These are phyloP conservation scores for Colletotrichum musae DNA, from an alignment of 2,329 filamentous ascomycete genomes.

Conservation along the genomic window DNA sequence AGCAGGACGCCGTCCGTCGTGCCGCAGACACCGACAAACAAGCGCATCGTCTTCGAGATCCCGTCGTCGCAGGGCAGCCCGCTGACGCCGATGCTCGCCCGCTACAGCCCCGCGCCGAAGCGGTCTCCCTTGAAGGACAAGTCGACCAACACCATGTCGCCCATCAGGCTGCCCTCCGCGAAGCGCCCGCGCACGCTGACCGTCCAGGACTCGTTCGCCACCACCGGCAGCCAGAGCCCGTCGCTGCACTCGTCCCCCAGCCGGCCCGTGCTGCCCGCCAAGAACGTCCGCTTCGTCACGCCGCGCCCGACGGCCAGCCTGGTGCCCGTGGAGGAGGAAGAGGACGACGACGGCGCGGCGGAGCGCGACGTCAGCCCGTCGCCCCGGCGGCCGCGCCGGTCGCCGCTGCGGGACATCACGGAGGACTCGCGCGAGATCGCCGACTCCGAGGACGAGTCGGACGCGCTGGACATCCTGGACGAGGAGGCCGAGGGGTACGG, in stretches of 20 bases:
- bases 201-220: conserved; percentile 62
- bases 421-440: conserved; percentile 52
- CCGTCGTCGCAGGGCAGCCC: conserved; percentile 62
- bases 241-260: conserved; percentile 31
- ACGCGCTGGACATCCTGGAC: conserved; percentile 37
- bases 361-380: conserved; percentile 28
- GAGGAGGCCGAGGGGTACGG: conserved; percentile 41
- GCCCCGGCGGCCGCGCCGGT: conserved; percentile 24
- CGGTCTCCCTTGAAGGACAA: conserved; percentile 57
- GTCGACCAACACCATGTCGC: conserved; percentile 46
- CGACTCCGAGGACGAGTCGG: conserved; percentile 63
- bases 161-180: conserved; percentile 29
- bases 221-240: conserved; percentile 42
- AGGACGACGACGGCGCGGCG: conserved; percentile 23
- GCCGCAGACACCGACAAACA: conserved; percentile 58
- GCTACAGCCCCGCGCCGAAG: conserved; percentile 53
- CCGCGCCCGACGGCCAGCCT: conserved; percentile 38
- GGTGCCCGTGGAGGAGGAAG: conserved; percentile 21
- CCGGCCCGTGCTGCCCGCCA: conserved; percentile 43
- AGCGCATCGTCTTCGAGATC: conserved; percentile 55
- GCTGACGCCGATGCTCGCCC: conserved; percentile 55
- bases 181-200: conserved; percentile 52
- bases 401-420: conserved; percentile 47
- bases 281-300: conserved; percentile 40
- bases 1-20: conserved; percentile 51